Base-by-base conservation (phyloP, 139 green algal genomes). In the Chara braunii region DNA sequence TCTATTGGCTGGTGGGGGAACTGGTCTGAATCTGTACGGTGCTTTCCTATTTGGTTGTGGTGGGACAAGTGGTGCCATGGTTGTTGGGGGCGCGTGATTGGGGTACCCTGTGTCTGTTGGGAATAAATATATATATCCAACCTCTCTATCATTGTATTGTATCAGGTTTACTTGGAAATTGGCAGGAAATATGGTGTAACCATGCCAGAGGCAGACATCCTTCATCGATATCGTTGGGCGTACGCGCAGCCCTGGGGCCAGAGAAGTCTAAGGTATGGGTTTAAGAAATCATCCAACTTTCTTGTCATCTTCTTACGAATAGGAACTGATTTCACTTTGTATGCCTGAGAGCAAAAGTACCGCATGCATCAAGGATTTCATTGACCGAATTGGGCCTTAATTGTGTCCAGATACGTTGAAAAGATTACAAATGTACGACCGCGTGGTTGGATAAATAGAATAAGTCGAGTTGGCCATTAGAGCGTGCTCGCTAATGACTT, bases 231-330 rank as follows among this genome's bases (percentile, higher is more conserved):
- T 11, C 45, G 43, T 56, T 78, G 78, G 8, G 83, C 87, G 0
- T 94, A 91, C 71, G 85, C 83, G 40, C 81, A 58, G 24, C 87
- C 87, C 14, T 94, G 83, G 85, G 61, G 36, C 3, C 7, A 56
- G 0, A 78, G 75, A 0, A 51, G 23, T 0, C 62, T 74, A 26
- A 60, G 40, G 40, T 48, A n/a, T n/a, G n/a, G 40, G 18, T 18
- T 18, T 48, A 18, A 48, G 18, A 18, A 18, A 18, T 48, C 40
- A 18, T 18, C 40, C 40, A 26, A 26, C 18, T 48, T 18, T 18
- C 18, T 18, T 48, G 18, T 48, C 18, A 48, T 48, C 40, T 48
- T 48, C 18, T 18, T 18, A 26, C 18, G 18, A 18, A 26, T 48
- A 26, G 18, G 40, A 26, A 26, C 40, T 18, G 18, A 18, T 48